Evolutionary conservation across 305 asterid genomes (phyloP).

Genomic region (Fraxinus xanthoxyloides): DNA sequence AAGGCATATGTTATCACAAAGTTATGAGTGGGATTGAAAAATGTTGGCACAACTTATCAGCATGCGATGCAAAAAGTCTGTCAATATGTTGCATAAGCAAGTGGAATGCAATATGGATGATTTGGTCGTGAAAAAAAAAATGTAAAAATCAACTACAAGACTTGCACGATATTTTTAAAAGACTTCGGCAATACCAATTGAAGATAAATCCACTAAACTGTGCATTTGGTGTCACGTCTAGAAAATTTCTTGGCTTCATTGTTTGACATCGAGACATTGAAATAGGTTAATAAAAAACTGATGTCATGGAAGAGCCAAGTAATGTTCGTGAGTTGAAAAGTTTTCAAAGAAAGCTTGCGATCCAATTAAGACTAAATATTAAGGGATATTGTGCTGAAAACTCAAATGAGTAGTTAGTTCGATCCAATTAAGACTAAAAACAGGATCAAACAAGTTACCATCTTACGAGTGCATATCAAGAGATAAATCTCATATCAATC

Average conservation of each 20-base stretch:
- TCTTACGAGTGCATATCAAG: too few species aligned
- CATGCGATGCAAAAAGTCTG: not conserved
- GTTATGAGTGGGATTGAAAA: not conserved
- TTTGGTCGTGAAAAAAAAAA: not conserved
- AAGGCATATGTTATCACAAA: not conserved
- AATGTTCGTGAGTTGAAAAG: not conserved
- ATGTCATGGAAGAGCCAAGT: not conserved
- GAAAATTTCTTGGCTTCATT: too few species aligned
- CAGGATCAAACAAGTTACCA: too few species aligned
- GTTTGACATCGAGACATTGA: not conserved
- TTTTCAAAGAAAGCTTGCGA: not conserved
- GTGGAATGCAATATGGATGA: not conserved
- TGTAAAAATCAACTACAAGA: not conserved
- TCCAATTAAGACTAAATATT: too few species aligned
- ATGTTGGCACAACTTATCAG: not conserved
- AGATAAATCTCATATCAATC: too few species aligned
- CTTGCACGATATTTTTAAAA: too few species aligned
- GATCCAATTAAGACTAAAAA: too few species aligned
- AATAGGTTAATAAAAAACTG: not conserved
- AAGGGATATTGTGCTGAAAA: too few species aligned
- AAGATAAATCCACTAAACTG: not conserved
- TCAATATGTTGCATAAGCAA: not conserved
- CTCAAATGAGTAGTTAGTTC: too few species aligned
- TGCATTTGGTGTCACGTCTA: not conserved
- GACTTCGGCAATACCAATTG: not conserved